Base-by-base conservation (phyloP, 1,284 basidiomycete genomes). In the Amylostereum chailletii region DNA sequence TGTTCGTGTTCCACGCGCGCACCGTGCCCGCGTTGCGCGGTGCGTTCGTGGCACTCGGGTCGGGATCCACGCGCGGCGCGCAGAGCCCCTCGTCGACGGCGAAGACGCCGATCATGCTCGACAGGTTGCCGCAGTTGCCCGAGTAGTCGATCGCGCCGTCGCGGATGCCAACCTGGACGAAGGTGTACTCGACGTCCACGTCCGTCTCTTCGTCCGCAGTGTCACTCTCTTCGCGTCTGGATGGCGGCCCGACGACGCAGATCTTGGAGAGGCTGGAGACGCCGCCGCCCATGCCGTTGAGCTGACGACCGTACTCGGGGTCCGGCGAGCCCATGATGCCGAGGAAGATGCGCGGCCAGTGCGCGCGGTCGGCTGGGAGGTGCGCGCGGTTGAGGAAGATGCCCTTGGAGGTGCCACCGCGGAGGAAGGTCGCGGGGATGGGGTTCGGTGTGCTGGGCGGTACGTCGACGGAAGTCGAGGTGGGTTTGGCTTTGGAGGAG, bases 301-400 rank as follows among this genome's bases (percentile, higher is more conserved):
- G 74, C 66, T 93, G 90, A 8, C 88, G 72, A 3, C 78, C 79
- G 59, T 89, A 72, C 45, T 71, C 66, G 0, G 83, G 75, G 59
- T 93, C 90, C 0, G 90, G 90, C 1, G 85, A 89, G 11, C 90
- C 90, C 86, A 91, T 88, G n/a, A 86, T 75, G 0, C 80, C 75
- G 11, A 84, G 76, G 55, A 91, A 83, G 48, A 90, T 78, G 26
- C 67, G 65, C 11, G 68, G 63, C 81, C 83, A 86, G 55, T 75
- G 63, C 1, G 70, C 60, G 5, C 63, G 68, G 49, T 76, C 67
- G 4, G 57, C 51, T 6, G 80, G 86, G 9, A 85, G 74, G 53
- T 75, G 62, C 1, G 64, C 61, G 3, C 70, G 69, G 39, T 76
- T 72, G 42, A 91, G 59, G 55, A 86, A 84, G 45, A 90, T 75